Conservation (phyloP, 2,329 filamentous ascomycete species). For the Apiospora phragmitis region DNA sequence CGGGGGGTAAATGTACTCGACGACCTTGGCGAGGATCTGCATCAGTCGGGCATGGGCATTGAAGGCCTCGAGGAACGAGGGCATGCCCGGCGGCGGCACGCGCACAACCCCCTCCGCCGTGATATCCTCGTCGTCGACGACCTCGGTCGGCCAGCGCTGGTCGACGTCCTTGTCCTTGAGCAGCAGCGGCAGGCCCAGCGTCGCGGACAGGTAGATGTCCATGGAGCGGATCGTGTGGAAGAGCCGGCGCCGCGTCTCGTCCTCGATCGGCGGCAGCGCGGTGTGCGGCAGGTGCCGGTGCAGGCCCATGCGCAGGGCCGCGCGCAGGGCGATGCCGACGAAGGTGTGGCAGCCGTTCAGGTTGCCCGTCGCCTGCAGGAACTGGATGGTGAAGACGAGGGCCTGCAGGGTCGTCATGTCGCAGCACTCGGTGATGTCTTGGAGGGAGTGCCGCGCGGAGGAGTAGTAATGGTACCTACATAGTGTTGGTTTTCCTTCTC, state of each 20-base stretch:
- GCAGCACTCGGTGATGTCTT: conserved; percentile 64
- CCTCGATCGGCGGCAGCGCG: conserved; percentile 58
- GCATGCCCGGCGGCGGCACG: conserved; percentile 50
- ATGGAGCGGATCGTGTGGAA: conserved; percentile 67
- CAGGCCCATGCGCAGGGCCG: conserved; percentile 69
- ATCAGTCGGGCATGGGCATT: conserved; percentile 63
- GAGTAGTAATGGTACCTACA: conserved; percentile 75
- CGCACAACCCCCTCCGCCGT: conserved; percentile 54
- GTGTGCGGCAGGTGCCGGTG: conserved; percentile 68
- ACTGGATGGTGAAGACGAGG: conserved; percentile 73
- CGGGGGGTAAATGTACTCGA: conserved; percentile 63
- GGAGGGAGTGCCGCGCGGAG: conserved; percentile 61
- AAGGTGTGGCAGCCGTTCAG: conserved; percentile 76
- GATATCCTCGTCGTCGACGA: conserved; percentile 66
- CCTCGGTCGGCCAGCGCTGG: conserved; percentile 59
- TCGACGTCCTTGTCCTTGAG: conserved; percentile 62
- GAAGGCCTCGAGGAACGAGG: conserved; percentile 59
- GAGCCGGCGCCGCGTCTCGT: conserved; percentile 60
- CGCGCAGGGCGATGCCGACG: conserved; percentile 71
- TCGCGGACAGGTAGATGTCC: conserved; percentile 65
- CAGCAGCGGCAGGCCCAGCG: conserved; percentile 62
- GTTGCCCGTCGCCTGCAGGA: conserved; percentile 74
- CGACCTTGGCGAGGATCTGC: conserved; percentile 58
- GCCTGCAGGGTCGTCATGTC: conserved; percentile 71
- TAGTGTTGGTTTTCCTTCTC: too few relatives aligned